Base-by-base conservation (phyloP, 768 basidiomycete species). In the Lentinus brumalis region DNA sequence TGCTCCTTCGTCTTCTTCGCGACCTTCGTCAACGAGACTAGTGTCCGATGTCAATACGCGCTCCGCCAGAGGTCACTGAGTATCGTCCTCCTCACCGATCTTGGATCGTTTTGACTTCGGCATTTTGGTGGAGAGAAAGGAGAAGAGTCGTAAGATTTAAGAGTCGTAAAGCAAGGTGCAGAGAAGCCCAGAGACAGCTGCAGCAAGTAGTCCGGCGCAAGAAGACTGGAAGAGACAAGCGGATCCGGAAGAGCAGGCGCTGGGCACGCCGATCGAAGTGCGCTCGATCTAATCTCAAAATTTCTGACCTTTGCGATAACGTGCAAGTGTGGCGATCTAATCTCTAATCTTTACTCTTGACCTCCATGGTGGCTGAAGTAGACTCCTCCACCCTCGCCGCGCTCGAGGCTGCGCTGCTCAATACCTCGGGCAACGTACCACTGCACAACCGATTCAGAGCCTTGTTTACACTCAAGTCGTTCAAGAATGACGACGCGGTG, bases 21-120 rank as follows among this genome's bases (percentile, higher is more conserved):
- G 71, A 96, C 95, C 79, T 98, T 94, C 46, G 97, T 95, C 70
- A 99, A 80, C 30, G 96, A 91, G 38, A 98, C 94, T 92, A 35
- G 67, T 21, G 59, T 51, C 12, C 11, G 2, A 16, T n/a, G n/a
- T 58, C 56, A 67, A 30, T 57, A 59, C 55, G 57, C 63, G 38
- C 63, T 63, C 55, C 35, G 35, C 35, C 44, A 53, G 50, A 58
- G 47, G 39, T 39, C 52, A 63, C 44, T 53, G 56, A 55, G 11
- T 35, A n/a, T 50, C 18, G 35, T 18, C 59, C 77, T 49, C 62
- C 88, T 79, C 67, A 92, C 92, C 93, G 72, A 96, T 71, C 78
- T 97, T 94, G 63, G 89, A 78, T 66, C 94, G 87, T 79, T 87
- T 97, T 71, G 95, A 96, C 75, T 82, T 85, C 63, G 94, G 92